Evolutionary conservation across 352 stramenopile species (phyloP), one percentile per base, ranked within the genome.

Genomic region (Pythium aquatile): DNA sequence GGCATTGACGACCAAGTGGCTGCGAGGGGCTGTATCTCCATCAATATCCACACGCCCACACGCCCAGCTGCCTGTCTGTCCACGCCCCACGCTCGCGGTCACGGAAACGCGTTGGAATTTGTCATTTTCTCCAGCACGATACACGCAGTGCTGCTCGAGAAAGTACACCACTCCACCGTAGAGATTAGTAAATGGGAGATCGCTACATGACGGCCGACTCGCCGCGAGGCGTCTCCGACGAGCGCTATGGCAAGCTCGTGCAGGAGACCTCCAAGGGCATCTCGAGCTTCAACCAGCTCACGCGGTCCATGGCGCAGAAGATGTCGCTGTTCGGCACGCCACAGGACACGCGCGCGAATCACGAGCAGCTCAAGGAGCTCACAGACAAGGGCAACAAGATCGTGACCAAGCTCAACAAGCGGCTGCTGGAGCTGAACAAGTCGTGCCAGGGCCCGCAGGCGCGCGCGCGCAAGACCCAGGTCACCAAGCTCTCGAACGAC

Each of bases 241-340:
- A 93, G 30, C 77, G 76, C 58, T 91, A 85, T 70, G 58, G 63
- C 58, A 91, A 91, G 73, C 83, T 93, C 65, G 79, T 90, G 61
- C 70, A 79, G 52, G 85, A 91, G 74, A 93, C 83, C 20, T 91
- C 81, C 60, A 93, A 93, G 64, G 86, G 81, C 73, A 95, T 95
- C 73, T 88, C 83, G 61, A 88, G 73, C 68, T 93, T 95, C 67
- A 93, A 92, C 70, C 83, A 91, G 70, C 74, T 93, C 65, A 93
- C 86, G 62, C 84, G 85, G 42, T 85, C 76, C 60, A 93, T 95
- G 62, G 84, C 86, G 59, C 81, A 93, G 51, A 95, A 95, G 63
- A 90, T 93, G 79, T 92, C 84, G 65, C 75, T 95, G 14, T 93
- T 93, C 66, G 79, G 81, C 47, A 93, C 86, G 54, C 83, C 83